These are phyloP conservation scores for Senna siamea DNA, from an alignment of 306 rosid genomes.

Conservation along the genomic window DNA sequence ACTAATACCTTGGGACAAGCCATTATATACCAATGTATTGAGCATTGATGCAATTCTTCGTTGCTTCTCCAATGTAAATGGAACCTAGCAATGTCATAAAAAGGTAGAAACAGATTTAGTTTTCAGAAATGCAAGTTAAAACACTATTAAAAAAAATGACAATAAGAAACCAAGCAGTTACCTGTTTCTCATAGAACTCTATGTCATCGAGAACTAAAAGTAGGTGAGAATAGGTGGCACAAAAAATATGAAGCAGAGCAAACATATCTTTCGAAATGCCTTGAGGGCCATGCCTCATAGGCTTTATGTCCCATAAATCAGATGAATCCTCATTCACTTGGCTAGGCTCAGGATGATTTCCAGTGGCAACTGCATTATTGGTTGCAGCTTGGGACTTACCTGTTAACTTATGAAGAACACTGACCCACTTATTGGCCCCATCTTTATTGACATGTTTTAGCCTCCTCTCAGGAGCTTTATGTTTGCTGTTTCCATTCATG, in stretches of 20 bases:
- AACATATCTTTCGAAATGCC: slow-evolving; percentile 73
- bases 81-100: slow-evolving; percentile 65
- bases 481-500: slow-evolving; percentile 49
- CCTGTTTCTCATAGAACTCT: slow-evolving; percentile 98
- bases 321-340: slow-evolving; percentile 52
- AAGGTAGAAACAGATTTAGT: slow-evolving; percentile 37
- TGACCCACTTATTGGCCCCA: slow-evolving; percentile 78
- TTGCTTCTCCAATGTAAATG: slow-evolving; percentile 92
- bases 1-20: slow-evolving; percentile 64
- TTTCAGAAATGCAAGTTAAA: slow-evolving; percentile 25
- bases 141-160: slow-evolving; percentile 1
- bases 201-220: slow-evolving; percentile 95
- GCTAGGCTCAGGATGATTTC: slow-evolving; percentile 56
- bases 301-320: slow-evolving; percentile 79
- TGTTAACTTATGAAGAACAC: slow-evolving; percentile 70
- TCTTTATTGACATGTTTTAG: slow-evolving; percentile 60
- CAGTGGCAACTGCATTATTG: slow-evolving; percentile 41
- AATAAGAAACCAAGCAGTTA: slow-evolving; percentile 31
- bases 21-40: slow-evolving; percentile 90
- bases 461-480: slow-evolving; percentile 53
- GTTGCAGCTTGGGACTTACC: slow-evolving; percentile 67
- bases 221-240: slow-evolving; percentile 90
- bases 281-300: slow-evolving; percentile 78
- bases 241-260: slow-evolving; percentile 87
- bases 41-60: slow-evolving; percentile 77